Base-by-base conservation (phyloP, 805 yeast genomes). In the Cyberlindnera lachancei region DNA sequence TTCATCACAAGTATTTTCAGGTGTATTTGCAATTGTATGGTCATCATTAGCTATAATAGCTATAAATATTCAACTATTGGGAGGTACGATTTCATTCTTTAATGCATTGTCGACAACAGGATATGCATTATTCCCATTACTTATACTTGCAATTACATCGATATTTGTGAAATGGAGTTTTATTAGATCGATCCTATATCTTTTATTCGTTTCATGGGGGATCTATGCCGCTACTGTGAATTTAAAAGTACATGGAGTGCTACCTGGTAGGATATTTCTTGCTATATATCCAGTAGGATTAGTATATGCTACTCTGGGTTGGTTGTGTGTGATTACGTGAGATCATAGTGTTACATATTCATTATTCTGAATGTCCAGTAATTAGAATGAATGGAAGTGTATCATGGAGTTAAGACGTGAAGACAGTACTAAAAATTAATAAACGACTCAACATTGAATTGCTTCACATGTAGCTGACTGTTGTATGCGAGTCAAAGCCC, bases 101-200 rank as follows among this genome's bases (percentile, higher is more conserved):
- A 73, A 75, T 29, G 85, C 85, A 3, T 61, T 79, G 32, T 73
- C 81, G 39, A 78, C 83, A 18, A 68, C 77, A 6, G 87, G 87
- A 1, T 79, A 79, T 59, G 74, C 80, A 11, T 55, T 75, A 51
- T 79, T 79, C 54, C 87, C 87, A 9, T 61, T 79, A 23, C 68
- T 75, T 3, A 46, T 71, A 8, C 74, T 78, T 0, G 70, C 76
- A 9, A 30, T 69, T 4, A 35, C 75, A 17, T 61, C 78, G 27
- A 57, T 71, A 15, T 50, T 72, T 13, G 55, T 76, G n/a, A 53
- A 58, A 27, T 58, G 64, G 63, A 65, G 67, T 40, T 52, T 74
- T 12, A 40, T 76, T 6, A 56, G 85, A 37, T 57, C 76, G 15
- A 54, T 65, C 0, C 37, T 75, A 12, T 67, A 68, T 53, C 14